Evolutionary conservation across 2,329 filamentous ascomycete genomes (phyloP), one percentile per base, ranked within the genome.

Genomic region (Dothideomycetidae sp.): DNA sequence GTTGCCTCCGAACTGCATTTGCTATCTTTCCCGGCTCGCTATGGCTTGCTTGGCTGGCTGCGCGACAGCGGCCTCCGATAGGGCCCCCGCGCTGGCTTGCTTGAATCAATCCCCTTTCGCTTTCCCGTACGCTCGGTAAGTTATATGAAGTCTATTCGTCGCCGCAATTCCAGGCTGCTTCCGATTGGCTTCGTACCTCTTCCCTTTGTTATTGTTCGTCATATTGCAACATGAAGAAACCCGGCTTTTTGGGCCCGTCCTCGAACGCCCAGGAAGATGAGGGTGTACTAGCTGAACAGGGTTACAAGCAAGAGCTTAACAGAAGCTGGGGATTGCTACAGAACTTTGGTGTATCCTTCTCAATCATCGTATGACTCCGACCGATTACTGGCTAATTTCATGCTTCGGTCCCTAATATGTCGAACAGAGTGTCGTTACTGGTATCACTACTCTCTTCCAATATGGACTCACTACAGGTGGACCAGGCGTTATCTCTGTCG

Each of bases 281-380:
- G 48, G 56, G 61, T 38, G 63, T 62, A 11, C 53, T 73, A 36
- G 68, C 66, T 3, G 62, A 69, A 44, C 62, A 75, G 46, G 72
- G 72, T 1, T 76, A 75, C 51, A 68, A 71, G 50, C 71, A 75
- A 43, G 70, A 73, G 46, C 52, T 75, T 44, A 62, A 64, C 23
- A 60, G 71, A 33, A 68, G 73, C 50, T 75, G 71, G 71, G 30
- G 67, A 3, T 47, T 74, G 42, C 55, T 67, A 36, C 71, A 75
- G 47, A 75, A 74, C 48, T 75, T 75, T 55, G 71, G 71, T 17
- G 68, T 74, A 5, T 73, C 69, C 0, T 75, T 74, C 50, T 71
- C 68, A 4, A 74, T 75, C 46, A 74, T 75, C 49, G 67, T 70
- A 48, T 44, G 65, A 53, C 7, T 28, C 26, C 21, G 7, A n/a